These are phyloP conservation scores for Halteria grandinella DNA, from an alignment of 73 alveolate species.

Conservation along the genomic window DNA sequence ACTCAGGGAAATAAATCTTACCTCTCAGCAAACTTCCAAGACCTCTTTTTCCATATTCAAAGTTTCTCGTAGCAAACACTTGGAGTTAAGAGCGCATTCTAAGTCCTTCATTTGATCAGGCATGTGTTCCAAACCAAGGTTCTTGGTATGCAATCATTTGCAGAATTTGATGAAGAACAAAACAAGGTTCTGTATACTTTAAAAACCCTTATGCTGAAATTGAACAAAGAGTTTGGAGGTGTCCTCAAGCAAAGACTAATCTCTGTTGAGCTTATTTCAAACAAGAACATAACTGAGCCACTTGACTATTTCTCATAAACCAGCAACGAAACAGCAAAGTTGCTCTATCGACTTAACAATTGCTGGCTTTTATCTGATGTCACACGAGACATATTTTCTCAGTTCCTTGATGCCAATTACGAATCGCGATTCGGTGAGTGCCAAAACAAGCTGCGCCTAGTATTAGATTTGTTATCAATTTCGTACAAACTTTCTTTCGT, in stretches of 20 bases:
- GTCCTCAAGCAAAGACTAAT: conserved; percentile 1
- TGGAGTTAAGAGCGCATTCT: conserved; percentile 9
- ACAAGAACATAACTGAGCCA: conserved; percentile 24
- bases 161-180: conserved; percentile 10
- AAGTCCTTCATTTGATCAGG: conserved; percentile 15
- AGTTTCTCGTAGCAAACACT: conserved; percentile 2
- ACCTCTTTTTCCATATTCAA: neutral
- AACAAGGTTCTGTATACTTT: conserved; percentile 27
- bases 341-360: neutral
- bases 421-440: conserved; percentile 53
- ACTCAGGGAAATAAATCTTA: conserved; percentile 1
- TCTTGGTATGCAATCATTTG: neutral
- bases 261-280: conserved; percentile 32
- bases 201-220: conserved; percentile 1
- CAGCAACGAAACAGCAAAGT: conserved; percentile 3
- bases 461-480: conserved; percentile 37
- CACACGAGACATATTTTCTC: conserved; percentile 16
- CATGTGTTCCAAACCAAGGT: neutral
- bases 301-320: neutral
- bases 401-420: conserved; percentile 40
- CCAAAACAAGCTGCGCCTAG: conserved; percentile 20
- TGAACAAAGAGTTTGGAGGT: conserved; percentile 13
- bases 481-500: conserved; percentile 33
- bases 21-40: conserved; percentile 14
- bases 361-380: conserved; percentile 46